Percentiles rank a stretch among this genome's conserved stretches.
These are phyloP conservation scores for Alternaria sp. DNA, from an alignment of 2,329 filamentous ascomycete genomes.

Conservation along the genomic window DNA sequence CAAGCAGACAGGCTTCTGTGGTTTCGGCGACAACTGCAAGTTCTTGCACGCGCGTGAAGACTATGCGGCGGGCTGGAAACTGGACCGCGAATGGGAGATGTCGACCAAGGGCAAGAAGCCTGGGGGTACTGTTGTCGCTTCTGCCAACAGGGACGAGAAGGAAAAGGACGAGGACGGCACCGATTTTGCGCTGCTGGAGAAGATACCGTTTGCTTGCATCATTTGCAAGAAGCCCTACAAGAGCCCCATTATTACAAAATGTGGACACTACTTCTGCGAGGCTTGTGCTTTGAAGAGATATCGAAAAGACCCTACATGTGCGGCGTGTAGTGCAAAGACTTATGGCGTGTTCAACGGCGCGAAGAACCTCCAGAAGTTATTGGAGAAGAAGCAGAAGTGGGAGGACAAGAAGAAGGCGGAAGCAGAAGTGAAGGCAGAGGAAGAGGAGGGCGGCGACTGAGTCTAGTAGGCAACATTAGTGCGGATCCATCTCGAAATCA, in stretches of 20 bases:
- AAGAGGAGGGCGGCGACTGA: conserved; percentile 35
- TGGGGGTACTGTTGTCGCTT: conserved; percentile 63
- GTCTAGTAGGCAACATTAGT: not conserved
- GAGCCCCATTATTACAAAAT: conserved; percentile 84
- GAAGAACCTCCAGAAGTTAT: conserved; percentile 79
- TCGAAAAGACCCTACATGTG: conserved; percentile 84
- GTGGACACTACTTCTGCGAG: conserved; percentile 96
- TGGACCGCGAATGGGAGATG: conserved; percentile 93
- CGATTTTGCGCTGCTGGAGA: conserved; percentile 77
- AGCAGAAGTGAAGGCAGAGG: conserved; percentile 57
- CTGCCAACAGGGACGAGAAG: conserved; percentile 60
- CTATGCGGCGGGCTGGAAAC: conserved; percentile 91
- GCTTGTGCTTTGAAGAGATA: conserved; percentile 87
- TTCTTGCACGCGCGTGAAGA: conserved; percentile 79
- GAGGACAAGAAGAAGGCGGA: conserved; percentile 66
- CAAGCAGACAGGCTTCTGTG: conserved; percentile 73
- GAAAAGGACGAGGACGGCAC: conserved; percentile 60
- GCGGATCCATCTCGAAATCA: not conserved
- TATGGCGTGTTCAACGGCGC: conserved; percentile 90
- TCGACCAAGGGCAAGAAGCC: conserved; percentile 70
- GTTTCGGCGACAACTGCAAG: conserved; percentile 82
- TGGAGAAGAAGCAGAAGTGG: conserved; percentile 75
- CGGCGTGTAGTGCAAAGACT: conserved; percentile 83
- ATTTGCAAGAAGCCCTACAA: conserved; percentile 84
- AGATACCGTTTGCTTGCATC: conserved; percentile 88